Percentiles rank a stretch among this genome's conserved stretches.
Conservation (phyloP, 305 asterid genomes). For the Fraxinus albicans region DNA sequence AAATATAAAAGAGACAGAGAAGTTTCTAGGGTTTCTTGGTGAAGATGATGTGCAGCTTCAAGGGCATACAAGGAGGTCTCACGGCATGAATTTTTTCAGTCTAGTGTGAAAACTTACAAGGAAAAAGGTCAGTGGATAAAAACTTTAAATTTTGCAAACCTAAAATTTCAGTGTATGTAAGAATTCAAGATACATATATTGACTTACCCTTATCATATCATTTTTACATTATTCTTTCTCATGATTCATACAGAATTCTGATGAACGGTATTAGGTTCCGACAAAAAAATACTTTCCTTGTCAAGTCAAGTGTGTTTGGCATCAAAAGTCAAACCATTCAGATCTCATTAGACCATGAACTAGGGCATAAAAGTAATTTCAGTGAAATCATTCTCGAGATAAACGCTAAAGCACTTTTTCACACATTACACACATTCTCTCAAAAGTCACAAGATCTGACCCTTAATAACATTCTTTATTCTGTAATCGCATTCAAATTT, state of each 20-base stretch:
- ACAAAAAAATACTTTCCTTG: background rate
- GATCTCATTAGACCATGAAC: constrained; percentile 21
- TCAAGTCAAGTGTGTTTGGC: background rate
- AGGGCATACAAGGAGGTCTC: constrained; percentile 5
- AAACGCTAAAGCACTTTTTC: background rate
- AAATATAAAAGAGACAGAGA: background rate
- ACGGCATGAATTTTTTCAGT: constrained; percentile 13
- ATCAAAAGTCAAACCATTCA: background rate
- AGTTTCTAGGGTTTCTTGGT: constrained; percentile 14
- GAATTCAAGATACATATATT: background rate
- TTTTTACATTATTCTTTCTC: constrained; percentile 5
- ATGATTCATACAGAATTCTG: background rate
- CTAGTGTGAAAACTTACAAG: background rate
- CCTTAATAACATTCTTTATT: background rate
- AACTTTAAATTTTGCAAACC: background rate
- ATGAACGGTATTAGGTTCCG: background rate
- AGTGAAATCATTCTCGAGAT: background rate
- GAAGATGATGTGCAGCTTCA: constrained; percentile 7
- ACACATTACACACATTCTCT: background rate
- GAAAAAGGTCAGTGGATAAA: background rate
- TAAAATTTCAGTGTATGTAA: background rate
- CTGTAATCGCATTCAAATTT: background rate
- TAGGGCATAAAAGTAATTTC: background rate
- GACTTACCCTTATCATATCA: background rate
- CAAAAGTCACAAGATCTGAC: background rate